phyloP scores from a whole-genome alignment of 2,329 filamentous ascomycete species.

The Colletotrichum eleusines region DNA sequence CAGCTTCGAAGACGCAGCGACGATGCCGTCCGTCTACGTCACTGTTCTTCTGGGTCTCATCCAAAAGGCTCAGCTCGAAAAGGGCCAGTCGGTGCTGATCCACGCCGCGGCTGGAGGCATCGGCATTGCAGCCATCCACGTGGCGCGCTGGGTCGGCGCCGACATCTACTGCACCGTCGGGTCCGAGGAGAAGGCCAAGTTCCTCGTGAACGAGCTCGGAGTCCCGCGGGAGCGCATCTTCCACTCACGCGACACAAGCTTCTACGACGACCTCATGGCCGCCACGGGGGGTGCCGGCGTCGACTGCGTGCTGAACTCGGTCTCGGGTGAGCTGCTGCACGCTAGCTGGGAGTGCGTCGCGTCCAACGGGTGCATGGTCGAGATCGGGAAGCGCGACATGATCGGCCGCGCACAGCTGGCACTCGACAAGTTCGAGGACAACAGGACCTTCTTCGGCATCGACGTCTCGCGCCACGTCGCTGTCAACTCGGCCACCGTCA shows the following conservation, averaged over 20 bases:
- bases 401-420: slow-evolving; percentile 44
- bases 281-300: slow-evolving; percentile 50
- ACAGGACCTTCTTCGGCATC: slow-evolving; percentile 59
- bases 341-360: slow-evolving; percentile 53
- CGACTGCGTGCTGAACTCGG: slow-evolving; percentile 52
- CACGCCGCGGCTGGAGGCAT: too few relatives aligned
- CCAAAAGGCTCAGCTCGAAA: slow-evolving; percentile 45
- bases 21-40: slow-evolving; percentile 51
- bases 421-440: slow-evolving; percentile 58
- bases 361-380: slow-evolving; percentile 53
- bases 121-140: slow-evolving; percentile 51
- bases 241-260: slow-evolving; percentile 47
- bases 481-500: too few relatives aligned
- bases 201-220: slow-evolving; percentile 46
- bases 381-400: slow-evolving; percentile 54
- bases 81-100: slow-evolving; percentile 51
- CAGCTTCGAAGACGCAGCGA: slow-evolving; percentile 47
- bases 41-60: slow-evolving; percentile 47
- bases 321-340: slow-evolving; percentile 50
- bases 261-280: slow-evolving; percentile 47
- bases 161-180: slow-evolving; percentile 49
- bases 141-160: slow-evolving; percentile 49
- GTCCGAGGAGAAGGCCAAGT: slow-evolving; percentile 43
- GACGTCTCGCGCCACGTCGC: slow-evolving; percentile 48
- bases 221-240: slow-evolving; percentile 44